Conservation (phyloP, 2,329 filamentous ascomycete species). For the Fusarium beomiforme region DNA sequence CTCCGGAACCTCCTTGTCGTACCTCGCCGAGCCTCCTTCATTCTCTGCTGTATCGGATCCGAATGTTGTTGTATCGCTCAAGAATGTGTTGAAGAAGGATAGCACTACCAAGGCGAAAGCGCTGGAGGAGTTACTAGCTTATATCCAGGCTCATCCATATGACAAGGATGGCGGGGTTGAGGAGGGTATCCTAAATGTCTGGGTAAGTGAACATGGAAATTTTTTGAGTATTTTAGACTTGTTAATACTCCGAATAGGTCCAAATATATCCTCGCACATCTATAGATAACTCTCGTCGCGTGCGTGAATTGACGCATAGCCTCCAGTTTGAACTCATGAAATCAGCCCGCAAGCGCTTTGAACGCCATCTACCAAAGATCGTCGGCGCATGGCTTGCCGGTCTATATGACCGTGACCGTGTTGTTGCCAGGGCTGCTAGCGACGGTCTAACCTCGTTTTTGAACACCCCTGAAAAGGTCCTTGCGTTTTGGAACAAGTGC, state of each 20-base stretch:
- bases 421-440: constrained; percentile 78
- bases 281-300: constrained; percentile 87
- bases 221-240: background rate
- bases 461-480: constrained; percentile 80
- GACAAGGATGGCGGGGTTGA: constrained; percentile 73
- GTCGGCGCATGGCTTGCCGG: constrained; percentile 93
- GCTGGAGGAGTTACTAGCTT: constrained; percentile 81
- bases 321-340: constrained; percentile 73
- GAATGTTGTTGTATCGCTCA: constrained; percentile 88
- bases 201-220: constrained; percentile 63
- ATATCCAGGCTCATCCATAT: constrained; percentile 65
- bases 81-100: constrained; percentile 93
- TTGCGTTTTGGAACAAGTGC: constrained; percentile 81
- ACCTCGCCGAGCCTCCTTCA: constrained; percentile 86
- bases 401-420: constrained; percentile 84
- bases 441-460: constrained; percentile 82
- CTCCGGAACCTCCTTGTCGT: constrained; percentile 72
- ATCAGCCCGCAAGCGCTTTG: constrained; percentile 82
- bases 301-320: constrained; percentile 85
- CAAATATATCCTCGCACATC: constrained; percentile 88
- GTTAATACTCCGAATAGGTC: constrained; percentile 61
- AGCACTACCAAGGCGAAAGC: constrained; percentile 91
- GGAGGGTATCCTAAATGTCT: constrained; percentile 85
- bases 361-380: constrained; percentile 78
- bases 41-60: constrained; percentile 80